Conservation (phyloP, 768 basidiomycete genomes). For the Lepiota venenata region DNA sequence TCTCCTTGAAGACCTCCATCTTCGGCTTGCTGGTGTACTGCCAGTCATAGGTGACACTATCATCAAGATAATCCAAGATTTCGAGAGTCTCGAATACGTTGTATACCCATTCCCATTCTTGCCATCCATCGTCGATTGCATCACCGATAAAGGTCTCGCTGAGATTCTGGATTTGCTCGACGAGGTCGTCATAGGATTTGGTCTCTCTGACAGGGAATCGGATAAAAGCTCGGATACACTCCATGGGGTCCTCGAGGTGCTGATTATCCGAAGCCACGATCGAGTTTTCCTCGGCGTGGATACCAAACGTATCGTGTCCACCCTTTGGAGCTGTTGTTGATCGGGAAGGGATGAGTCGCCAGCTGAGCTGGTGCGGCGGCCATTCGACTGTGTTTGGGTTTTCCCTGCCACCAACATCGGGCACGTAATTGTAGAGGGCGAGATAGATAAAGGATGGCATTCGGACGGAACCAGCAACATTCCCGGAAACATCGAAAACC, state of each 20-base stretch:
- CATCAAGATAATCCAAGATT: slow-evolving; percentile 9
- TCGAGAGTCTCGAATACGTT: slow-evolving; percentile 11
- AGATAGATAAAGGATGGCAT: slow-evolving; percentile 11
- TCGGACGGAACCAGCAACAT: background rate
- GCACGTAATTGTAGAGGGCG: slow-evolving; percentile 5
- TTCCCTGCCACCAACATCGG: background rate
- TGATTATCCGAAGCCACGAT: slow-evolving; percentile 4
- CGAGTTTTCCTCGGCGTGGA: slow-evolving; percentile 4
- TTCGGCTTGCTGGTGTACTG: slow-evolving; percentile 10
- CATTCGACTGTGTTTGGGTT: background rate
- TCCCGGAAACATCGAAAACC: slow-evolving; percentile 5
- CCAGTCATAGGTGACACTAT: slow-evolving; percentile 10
- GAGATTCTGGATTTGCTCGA: slow-evolving; percentile 1
- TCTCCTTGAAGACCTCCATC: slow-evolving; percentile 12
- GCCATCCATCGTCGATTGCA: slow-evolving; percentile 11
- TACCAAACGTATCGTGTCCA: slow-evolving; percentile 5
- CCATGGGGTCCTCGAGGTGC: slow-evolving; percentile 4
- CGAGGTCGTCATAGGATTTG: slow-evolving; percentile 2
- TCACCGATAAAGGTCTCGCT: slow-evolving; percentile 4
- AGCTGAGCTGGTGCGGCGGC: slow-evolving; percentile 4
- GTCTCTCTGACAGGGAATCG: slow-evolving; percentile 3
- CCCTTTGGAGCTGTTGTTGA: background rate
- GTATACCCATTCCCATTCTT: slow-evolving; percentile 13
- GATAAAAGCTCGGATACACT: slow-evolving; percentile 8
- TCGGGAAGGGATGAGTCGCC: slow-evolving; percentile 8